Evolutionary conservation across 2,329 filamentous ascomycete genomes (phyloP), one percentile per base, ranked within the genome.

Genomic region (Penicillium sp.): DNA sequence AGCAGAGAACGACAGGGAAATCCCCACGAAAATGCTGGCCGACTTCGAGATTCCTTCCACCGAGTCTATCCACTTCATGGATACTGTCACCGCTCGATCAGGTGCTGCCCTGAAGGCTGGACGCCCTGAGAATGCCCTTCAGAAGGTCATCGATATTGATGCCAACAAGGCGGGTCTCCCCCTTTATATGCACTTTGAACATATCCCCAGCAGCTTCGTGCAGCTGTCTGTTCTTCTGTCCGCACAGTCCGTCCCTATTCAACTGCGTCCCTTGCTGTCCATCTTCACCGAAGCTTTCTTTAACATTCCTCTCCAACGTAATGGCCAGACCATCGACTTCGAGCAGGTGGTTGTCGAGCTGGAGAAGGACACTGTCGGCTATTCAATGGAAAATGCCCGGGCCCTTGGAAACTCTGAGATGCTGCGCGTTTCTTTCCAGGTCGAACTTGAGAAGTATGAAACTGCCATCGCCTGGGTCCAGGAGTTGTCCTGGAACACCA

Each of bases 141-240:
- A 99, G 73, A 82, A 86, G 58, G 76, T 88, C 49, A 85, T 99
- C 49, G 90, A 98, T 70, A 79, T 82, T 14, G 85, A 91, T 42
- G 81, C 52, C 13, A 26, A 49, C 19, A 54, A 83, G 37, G 74
- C 80, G 7, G 79, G 81, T 16, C 72, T 87, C n/a, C 89, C 91
- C 0, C 79, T 98, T 2, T 99, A 97, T 75, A 82, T 99, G n/a
- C 93, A 99, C 75, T 99, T 96, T 64, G 95, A 99, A 75, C 88
- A 96, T 68, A 92, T 98, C 14, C 88, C 89, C 2, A 96, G 91
- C 57, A 96, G 91, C 70, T 99, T 99, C 72, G 91, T 96, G 7
- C 89, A 93, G 65, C 83, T 98, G 56, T 88, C 86, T 48, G 76
- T 98, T 22, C 86, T 95, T 55, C 80, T 98, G 49, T 91, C 91